Percentiles rank a stretch among this genome's conserved stretches.
These are phyloP conservation scores for Hypocrella siamensis DNA, from an alignment of 2,329 filamentous ascomycete species.

Conservation along the genomic window DNA sequence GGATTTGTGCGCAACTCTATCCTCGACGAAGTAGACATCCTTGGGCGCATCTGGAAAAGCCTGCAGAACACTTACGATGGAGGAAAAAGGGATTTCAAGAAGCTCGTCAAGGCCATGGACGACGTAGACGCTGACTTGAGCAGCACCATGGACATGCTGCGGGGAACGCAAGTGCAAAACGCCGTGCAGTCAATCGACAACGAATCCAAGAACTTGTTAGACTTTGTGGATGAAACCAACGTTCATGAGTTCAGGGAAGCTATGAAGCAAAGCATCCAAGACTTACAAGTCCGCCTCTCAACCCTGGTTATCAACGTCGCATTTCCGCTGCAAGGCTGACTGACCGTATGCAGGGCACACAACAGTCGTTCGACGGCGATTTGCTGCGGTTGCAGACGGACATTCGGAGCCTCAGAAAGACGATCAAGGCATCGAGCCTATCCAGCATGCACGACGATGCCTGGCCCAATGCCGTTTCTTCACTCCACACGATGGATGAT, in stretches of 20 bases:
- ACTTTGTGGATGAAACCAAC: conserved; percentile 61
- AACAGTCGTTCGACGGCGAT: conserved; percentile 62
- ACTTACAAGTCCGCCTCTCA: conserved; percentile 49
- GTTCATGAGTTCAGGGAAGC: conserved; percentile 50
- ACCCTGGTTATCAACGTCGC: not conserved
- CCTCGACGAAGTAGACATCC: conserved; percentile 34
- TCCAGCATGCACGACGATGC: conserved; percentile 17
- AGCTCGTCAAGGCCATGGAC: conserved; percentile 49
- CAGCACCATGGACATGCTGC: conserved; percentile 49
- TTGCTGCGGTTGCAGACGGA: conserved; percentile 62
- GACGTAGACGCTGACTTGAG: conserved; percentile 47
- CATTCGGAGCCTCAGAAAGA: conserved; percentile 47
- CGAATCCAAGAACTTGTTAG: conserved; percentile 47
- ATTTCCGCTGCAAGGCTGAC: not conserved
- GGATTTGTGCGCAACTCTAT: conserved; percentile 52
- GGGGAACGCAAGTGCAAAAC: conserved; percentile 46
- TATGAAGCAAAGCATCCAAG: conserved; percentile 55
- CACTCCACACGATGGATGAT: conserved; percentile 48
- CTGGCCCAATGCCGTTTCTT: conserved; percentile 27
- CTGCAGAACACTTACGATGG: conserved; percentile 40
- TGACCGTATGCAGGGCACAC: conserved; percentile 31
- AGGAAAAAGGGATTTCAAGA: conserved; percentile 43
- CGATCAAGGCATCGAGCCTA: conserved; percentile 27
- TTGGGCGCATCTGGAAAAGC: conserved; percentile 33
- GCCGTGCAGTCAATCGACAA: conserved; percentile 44